Conservation (phyloP, 345 rosid species). For the Acer campestre region DNA sequence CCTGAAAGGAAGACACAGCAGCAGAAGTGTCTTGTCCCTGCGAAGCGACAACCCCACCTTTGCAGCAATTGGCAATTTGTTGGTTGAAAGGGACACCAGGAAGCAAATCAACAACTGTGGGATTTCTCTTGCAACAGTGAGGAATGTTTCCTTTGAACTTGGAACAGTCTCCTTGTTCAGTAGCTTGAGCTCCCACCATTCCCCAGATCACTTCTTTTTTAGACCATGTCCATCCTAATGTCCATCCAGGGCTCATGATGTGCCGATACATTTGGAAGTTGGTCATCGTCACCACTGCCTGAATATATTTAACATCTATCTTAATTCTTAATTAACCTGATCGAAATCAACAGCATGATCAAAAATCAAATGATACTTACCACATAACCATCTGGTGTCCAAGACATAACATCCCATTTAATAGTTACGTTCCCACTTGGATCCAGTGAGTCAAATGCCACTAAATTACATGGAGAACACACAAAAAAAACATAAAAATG, state of each 20-base stretch:
- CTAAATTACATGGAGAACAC: neutral
- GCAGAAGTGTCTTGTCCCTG: slow-evolving; percentile 48
- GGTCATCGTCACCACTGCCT: slow-evolving; percentile 47
- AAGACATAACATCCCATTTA: slow-evolving; percentile 35
- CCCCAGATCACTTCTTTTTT: slow-evolving; percentile 56
- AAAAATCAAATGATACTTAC: slow-evolving; percentile 9
- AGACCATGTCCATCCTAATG: slow-evolving; percentile 47
- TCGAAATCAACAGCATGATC: neutral
- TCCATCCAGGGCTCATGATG: slow-evolving; percentile 51
- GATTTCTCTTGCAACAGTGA: slow-evolving; percentile 43
- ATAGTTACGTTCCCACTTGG: slow-evolving; percentile 32
- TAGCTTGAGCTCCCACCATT: slow-evolving; percentile 50
- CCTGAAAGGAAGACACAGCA: slow-evolving; percentile 40
- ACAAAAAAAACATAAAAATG: neutral
- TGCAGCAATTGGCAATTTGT: slow-evolving; percentile 50
- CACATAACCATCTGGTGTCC: slow-evolving; percentile 34
- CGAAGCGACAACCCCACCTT: slow-evolving; percentile 41
- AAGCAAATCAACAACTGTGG: slow-evolving; percentile 50
- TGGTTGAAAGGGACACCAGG: slow-evolving; percentile 49
- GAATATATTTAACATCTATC: slow-evolving; percentile 10
- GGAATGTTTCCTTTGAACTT: slow-evolving; percentile 50
- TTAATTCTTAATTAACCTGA: neutral
- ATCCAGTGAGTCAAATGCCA: slow-evolving; percentile 27
- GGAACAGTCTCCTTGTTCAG: slow-evolving; percentile 57
- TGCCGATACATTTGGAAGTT: slow-evolving; percentile 51